Percentiles rank a stretch among this genome's conserved stretches.
These are phyloP conservation scores for Candida adriatica DNA, from an alignment of 805 yeast genomes.

Conservation along the genomic window DNA sequence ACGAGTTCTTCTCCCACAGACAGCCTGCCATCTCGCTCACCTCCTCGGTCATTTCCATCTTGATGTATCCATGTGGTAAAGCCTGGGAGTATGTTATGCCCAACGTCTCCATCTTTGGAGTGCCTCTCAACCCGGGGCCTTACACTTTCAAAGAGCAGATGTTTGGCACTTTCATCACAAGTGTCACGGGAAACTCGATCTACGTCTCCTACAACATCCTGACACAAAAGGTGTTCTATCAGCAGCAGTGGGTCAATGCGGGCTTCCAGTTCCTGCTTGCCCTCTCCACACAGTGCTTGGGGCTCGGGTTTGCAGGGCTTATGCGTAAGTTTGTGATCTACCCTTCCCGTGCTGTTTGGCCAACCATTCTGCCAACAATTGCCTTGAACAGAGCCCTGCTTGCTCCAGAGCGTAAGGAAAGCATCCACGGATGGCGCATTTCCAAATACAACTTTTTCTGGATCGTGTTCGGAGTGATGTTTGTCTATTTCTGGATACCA, in stretches of 20 bases:
- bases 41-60: constrained; percentile 39
- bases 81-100: constrained; percentile 38
- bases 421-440: constrained; percentile 28
- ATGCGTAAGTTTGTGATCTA: constrained; percentile 52
- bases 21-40: constrained; percentile 41
- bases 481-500: constrained; percentile 40
- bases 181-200: constrained; percentile 24
- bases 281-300: constrained; percentile 53
- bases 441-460: constrained; percentile 30
- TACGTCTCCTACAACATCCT: constrained; percentile 34
- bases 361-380: constrained; percentile 39
- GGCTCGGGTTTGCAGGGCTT: constrained; percentile 62
- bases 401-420: constrained; percentile 28
- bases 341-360: constrained; percentile 49
- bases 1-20: constrained; percentile 52
- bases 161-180: constrained; percentile 44
- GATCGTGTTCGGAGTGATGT: constrained; percentile 27
- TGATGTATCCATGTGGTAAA: constrained; percentile 39
- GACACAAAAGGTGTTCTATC: constrained; percentile 27
- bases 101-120: constrained; percentile 36
- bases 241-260: constrained; percentile 28
- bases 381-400: constrained; percentile 43
- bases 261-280: constrained; percentile 49
- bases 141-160: constrained; percentile 62
- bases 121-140: constrained; percentile 53